Base-by-base conservation (phyloP, 2,329 filamentous ascomycete genomes). In the Coniosporium tulheliwenetii region DNA sequence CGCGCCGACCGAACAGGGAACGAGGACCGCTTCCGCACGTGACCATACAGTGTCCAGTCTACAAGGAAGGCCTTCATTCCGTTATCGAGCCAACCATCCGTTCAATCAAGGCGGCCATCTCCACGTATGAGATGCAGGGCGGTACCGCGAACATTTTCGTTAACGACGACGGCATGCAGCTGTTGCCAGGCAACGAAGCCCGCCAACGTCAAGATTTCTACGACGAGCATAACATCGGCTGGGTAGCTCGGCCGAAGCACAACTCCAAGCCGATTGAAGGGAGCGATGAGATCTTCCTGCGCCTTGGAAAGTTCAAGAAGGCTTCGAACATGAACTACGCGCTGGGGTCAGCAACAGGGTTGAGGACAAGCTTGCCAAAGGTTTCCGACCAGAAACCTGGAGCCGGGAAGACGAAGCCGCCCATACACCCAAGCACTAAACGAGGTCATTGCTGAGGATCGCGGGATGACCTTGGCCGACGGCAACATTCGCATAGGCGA, bases 401-500 rank as follows among this genome's bases (percentile, higher is more conserved):
- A 77, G 69, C 30, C 78, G 83, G 52, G 67, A 71, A 37, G 75
- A 84, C 44, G 81, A 85, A 56, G 72, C 73, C 5, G 61, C 67
- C 77, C 76, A 1, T 85, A 85, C 52, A 79, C 56, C 59, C 67
- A 51, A 69, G 74, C 44, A 15, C 68, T 87, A 35, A 71, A 75
- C 48, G 71, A 80, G 44, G 73, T 80, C 13, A 67, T 87, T 32
- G 70, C 77, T 37, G 74, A 61, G 36, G 56, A 78, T 38, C 69
- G 82, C 42, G 76, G 77, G 13, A 74, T 79, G 26, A 81, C 81
- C 26, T 83, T 80, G 81, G 84, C 84, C 13, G 83, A 85, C 54
- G 85, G 85, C 45, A 86, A 91, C 58, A 80, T 93, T 49, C 82
- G 85, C 39, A 67, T 93, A 15, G 85, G 85, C 42, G 85, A 93